Percentiles rank a stretch among this genome's conserved stretches.
Evolutionary conservation across 1,284 basidiomycete species (phyloP).

Genomic region (Ustilago trichophora): DNA sequence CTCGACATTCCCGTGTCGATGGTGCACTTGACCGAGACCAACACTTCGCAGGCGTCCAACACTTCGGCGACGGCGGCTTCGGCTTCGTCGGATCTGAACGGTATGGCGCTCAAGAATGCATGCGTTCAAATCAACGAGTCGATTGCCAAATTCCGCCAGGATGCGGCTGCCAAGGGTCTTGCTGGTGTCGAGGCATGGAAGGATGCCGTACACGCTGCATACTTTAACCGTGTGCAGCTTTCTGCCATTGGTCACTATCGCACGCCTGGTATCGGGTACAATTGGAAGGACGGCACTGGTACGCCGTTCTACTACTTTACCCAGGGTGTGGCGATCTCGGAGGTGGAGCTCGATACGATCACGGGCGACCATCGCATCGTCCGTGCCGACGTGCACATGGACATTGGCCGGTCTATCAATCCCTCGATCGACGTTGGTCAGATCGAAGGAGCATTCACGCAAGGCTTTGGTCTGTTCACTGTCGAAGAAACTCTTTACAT

Average conservation of each 20-base stretch:
- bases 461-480: conserved; percentile 62
- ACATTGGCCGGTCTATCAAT: conserved; percentile 66
- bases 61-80: conserved; percentile 64
- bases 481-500: conserved; percentile 66
- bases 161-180: conserved; percentile 32
- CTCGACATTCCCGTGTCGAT: conserved; percentile 61
- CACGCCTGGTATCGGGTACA: conserved; percentile 66
- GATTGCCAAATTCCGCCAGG: conserved; percentile 46
- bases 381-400: conserved; percentile 63
- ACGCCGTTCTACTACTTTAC: conserved; percentile 63
- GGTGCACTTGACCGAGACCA: conserved; percentile 60
- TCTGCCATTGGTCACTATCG: conserved; percentile 65
- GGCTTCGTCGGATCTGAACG: conserved; percentile 54
- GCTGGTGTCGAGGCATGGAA: conserved; percentile 48
- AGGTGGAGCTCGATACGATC: conserved; percentile 66
- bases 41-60: conserved; percentile 65
- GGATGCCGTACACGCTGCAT: conserved; percentile 62
- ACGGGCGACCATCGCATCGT: conserved; percentile 65
- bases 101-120: conserved; percentile 64
- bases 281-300: conserved; percentile 59
- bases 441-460: conserved; percentile 63
- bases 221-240: conserved; percentile 64
- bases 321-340: conserved; percentile 62
- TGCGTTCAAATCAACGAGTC: conserved; percentile 66
- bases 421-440: conserved; percentile 67